Evolutionary conservation across 352 stramenopile genomes (phyloP), one percentile per base, ranked within the genome.

Genomic region (Globisporangium echinulatum): DNA sequence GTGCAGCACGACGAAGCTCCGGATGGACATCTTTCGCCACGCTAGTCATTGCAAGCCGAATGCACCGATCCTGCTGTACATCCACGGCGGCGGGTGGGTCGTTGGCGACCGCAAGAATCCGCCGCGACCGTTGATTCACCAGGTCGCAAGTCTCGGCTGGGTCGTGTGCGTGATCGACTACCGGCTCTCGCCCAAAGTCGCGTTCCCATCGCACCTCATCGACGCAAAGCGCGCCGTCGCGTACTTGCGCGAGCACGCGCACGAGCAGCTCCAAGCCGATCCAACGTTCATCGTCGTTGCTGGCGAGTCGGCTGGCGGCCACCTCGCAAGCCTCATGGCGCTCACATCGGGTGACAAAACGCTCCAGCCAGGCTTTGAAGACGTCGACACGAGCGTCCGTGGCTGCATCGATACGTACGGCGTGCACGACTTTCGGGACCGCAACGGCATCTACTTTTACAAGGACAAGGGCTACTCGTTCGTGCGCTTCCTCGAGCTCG

Each of bases 361-460:
- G 10, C 69, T 91, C 13, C 82, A 92, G 54, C 81, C 81, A 2
- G 83, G 83, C 13, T 92, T 92, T 59, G 81, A 92, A 63, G 64
- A 85, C 11, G 69, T 90, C 2, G 79, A 92, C 63, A 90, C 81
- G n/a, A 88, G 76, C 42, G 77, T 92, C 2, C 67, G 73, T 7
- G 83, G 66, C 5, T 92, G 83, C 44, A 68, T 92, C 49, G 83
- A 92, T 53, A 74, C 71, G 10, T 92, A 90, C 50, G 83, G 83
- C 17, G 78, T 89, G 44, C 83, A 92, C 56, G 83, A 92, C 49
- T 80, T 92, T 53, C 79, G 71, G 13, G 83, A 92, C 52, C 79
- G 83, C 2, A 70, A 82, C 36, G 80, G 80, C 7, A 67, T 87
- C 65, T 90, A 85, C 59, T 72, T 70, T 33, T 71, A 81, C 58